Evolutionary conservation across 108 stramenopile species (phyloP).

Genomic region (Parietichytrium sp.): DNA sequence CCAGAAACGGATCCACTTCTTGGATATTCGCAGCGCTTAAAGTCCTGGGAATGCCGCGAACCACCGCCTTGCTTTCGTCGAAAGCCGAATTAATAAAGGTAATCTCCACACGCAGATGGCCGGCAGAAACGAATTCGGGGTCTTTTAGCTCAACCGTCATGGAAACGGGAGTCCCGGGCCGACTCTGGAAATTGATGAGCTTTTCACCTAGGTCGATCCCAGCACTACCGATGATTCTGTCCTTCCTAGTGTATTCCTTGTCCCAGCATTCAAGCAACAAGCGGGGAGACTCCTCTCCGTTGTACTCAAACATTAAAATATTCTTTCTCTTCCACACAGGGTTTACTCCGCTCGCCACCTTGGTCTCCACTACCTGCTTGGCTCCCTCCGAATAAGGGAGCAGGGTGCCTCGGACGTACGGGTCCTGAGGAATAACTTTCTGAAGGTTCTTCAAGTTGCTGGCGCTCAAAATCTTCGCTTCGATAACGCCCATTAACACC

Average conservation of each 20-base stretch:
- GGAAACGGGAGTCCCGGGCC: too few species aligned
- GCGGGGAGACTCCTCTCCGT: constrained; percentile 12
- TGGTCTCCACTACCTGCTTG: neutral
- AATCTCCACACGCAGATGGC: neutral
- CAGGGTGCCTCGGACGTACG: neutral
- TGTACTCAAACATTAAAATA: neutral
- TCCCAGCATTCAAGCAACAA: neutral
- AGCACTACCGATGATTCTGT: neutral
- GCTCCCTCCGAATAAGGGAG: neutral
- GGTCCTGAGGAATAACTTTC: neutral
- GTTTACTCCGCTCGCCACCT: constrained; percentile 12
- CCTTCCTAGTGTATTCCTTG: neutral
- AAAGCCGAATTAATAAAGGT: neutral
- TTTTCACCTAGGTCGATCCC: neutral
- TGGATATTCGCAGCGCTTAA: neutral
- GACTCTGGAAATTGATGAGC: neutral
- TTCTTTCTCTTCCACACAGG: constrained; percentile 17
- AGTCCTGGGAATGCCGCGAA: neutral
- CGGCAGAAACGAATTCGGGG: constrained; percentile 4
- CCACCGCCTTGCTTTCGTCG: neutral
- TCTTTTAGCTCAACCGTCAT: neutral
- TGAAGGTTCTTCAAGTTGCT: neutral
- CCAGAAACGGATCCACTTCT: neutral
- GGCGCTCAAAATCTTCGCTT: neutral
- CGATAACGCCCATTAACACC: neutral